Evolutionary conservation across 2,329 filamentous ascomycete genomes (phyloP).

Genomic region (Diaporthe batatas): DNA sequence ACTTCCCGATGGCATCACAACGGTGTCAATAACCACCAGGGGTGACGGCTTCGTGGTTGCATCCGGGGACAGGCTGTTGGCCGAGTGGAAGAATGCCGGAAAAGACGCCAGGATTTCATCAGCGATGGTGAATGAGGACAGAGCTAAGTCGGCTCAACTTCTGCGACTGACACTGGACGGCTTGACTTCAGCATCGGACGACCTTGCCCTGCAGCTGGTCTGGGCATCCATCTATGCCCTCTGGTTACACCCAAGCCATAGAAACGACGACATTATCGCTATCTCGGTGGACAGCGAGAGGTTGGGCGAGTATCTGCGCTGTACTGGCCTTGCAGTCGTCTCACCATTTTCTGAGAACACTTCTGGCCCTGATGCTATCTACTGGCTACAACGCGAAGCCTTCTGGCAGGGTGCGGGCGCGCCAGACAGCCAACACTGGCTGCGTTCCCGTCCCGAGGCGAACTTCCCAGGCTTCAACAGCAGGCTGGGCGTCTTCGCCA

Average conservation of each 20-base stretch:
- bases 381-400: conserved; percentile 43
- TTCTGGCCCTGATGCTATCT: conserved; percentile 37
- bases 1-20: conserved; percentile 41
- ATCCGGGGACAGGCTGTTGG: conserved; percentile 24
- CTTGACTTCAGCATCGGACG: neutral
- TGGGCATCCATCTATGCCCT: conserved; percentile 43
- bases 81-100: conserved; percentile 36
- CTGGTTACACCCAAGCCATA: conserved; percentile 40
- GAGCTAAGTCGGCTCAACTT: conserved; percentile 38
- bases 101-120: conserved; percentile 40
- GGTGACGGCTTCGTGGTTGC: conserved; percentile 22
- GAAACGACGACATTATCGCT: conserved; percentile 40
- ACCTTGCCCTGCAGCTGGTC: conserved; percentile 29
- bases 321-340: conserved; percentile 41
- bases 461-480: conserved; percentile 48
- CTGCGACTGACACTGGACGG: conserved; percentile 21
- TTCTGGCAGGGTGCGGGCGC: conserved; percentile 47
- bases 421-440: conserved; percentile 47
- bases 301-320: conserved; percentile 39
- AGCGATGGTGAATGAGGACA: conserved; percentile 44
- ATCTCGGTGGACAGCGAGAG: conserved; percentile 35
- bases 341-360: conserved; percentile 39
- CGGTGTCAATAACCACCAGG: conserved; percentile 35
- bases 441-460: conserved; percentile 46
- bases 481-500: conserved; percentile 45